A percentile compares a stretch with the other conserved stretches of the same genome.
Conservation (phyloP, 148 eudicot species). For the Tetragonia tetragonoides region DNA sequence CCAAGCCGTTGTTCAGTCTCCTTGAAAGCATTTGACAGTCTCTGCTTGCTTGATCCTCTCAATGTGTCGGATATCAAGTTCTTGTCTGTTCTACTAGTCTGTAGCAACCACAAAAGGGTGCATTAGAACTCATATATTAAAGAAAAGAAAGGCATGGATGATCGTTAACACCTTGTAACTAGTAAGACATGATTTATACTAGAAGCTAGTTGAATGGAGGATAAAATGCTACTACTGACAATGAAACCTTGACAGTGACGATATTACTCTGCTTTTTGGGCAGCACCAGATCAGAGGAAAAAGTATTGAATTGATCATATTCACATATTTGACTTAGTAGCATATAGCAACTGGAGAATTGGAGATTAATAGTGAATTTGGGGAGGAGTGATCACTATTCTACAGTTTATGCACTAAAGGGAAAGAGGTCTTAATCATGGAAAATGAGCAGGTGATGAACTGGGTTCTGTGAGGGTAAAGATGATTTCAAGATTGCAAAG, state of each 20-base stretch:
- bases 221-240: not conserved
- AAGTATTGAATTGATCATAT: not conserved
- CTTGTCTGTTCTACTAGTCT: conserved; percentile 58
- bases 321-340: too few species aligned
- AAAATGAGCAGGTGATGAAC: not conserved
- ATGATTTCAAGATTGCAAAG: not conserved
- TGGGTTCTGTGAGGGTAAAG: not conserved
- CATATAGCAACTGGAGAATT: too few species aligned
- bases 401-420: not conserved
- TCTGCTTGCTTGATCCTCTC: conserved; percentile 70
- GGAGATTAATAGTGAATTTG: not conserved
- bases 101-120: conserved; percentile 9
- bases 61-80: conserved; percentile 57
- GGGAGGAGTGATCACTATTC: not conserved
- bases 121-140: not conserved
- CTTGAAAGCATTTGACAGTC: conserved; percentile 56
- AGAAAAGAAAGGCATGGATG: not conserved
- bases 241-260: not conserved
- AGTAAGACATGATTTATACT: not conserved
- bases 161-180: not conserved
- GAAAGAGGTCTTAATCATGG: not conserved
- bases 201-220: not conserved
- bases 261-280: not conserved
- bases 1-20: conserved; percentile 56
- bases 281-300: not conserved